Conservation (phyloP, 768 basidiomycete species). For the Naganishia kalamii region DNA sequence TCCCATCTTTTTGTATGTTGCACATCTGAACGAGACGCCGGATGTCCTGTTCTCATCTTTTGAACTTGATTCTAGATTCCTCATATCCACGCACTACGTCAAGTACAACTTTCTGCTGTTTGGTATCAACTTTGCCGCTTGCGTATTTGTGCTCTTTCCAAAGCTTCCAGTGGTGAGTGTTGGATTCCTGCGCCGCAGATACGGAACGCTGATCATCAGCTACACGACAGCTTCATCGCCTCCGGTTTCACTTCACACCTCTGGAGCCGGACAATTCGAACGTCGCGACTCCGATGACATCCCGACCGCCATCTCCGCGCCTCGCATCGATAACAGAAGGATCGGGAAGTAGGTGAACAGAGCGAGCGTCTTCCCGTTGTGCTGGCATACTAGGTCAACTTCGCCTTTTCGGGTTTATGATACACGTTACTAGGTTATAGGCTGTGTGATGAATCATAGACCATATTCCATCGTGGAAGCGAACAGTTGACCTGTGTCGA, state of each 20-base stretch:
- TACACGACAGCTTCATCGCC: constrained; percentile 32
- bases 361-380: too few species aligned
- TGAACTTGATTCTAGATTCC: constrained; percentile 57
- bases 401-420: too few species aligned
- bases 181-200: not conserved
- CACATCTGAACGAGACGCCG: not conserved
- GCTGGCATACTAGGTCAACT: not conserved
- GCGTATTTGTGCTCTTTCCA: constrained; percentile 73
- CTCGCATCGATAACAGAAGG: constrained; percentile 9
- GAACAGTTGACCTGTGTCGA: too few species aligned
- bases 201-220: not conserved
- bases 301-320: constrained; percentile 27
- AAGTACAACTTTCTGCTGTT: constrained; percentile 93
- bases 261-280: constrained; percentile 19
- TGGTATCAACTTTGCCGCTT: constrained; percentile 75
- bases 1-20: constrained; percentile 76
- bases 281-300: constrained; percentile 26
- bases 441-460: too few species aligned
- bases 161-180: constrained; percentile 81
- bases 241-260: constrained; percentile 36
- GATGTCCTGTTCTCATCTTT: not conserved
- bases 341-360: not conserved
- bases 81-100: constrained; percentile 96
- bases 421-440: too few species aligned
- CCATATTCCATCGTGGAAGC: too few species aligned